Base-by-base conservation (phyloP, 2,329 filamentous ascomycete species). In the Talaromyces sp. region DNA sequence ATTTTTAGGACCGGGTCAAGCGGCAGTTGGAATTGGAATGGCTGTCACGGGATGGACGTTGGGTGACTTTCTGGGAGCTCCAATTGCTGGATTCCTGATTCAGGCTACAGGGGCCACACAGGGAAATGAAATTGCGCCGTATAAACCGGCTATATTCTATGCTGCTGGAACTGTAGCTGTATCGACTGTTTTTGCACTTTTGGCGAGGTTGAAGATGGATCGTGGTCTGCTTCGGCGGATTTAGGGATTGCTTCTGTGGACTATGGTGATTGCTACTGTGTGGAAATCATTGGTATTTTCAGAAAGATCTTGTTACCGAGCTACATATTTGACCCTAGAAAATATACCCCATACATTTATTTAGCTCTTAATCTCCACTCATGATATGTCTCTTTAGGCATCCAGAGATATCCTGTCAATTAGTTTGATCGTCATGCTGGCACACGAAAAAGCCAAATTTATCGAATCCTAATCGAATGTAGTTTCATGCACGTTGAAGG, bases 131-230 rank as follows among this genome's bases (percentile, higher is more conserved):
- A 52, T 62, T 62, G 47, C 24, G 4, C 60, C 47, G 3, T 54
- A 62, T 33, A 39, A 52, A 3, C 45, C 47, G 2, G 47, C 60
- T 7, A 62, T 62, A n/a, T 54, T 62, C 13, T 52, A 52, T 41
- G 45, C 37, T 54, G 60, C 33, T n/a, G 60, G 47, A 3, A 50
- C 35, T 31, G 60, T 47, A 5, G n/a, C 37, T 19, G 45, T 62
- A 39, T 39, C 60, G 16, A 31, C 47, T 39, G 16, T 39, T 13
- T 62, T 62, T 54, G 47, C 47, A 8, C 22, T 54, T 41, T 35
- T 50, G 7, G 47, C 47, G 13, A 22, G 60, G 13, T 22, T 62
- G 37, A 52, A 27, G 45, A 41, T 62, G 11, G 60, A 62, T 41
- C 10, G 47, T 14, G 37, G 33, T n/a, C 16, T 54, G 10, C n/a